These are phyloP conservation scores for Biscogniauxia mediterranea DNA, from an alignment of 2,329 filamentous ascomycete species.

Conservation along the genomic window DNA sequence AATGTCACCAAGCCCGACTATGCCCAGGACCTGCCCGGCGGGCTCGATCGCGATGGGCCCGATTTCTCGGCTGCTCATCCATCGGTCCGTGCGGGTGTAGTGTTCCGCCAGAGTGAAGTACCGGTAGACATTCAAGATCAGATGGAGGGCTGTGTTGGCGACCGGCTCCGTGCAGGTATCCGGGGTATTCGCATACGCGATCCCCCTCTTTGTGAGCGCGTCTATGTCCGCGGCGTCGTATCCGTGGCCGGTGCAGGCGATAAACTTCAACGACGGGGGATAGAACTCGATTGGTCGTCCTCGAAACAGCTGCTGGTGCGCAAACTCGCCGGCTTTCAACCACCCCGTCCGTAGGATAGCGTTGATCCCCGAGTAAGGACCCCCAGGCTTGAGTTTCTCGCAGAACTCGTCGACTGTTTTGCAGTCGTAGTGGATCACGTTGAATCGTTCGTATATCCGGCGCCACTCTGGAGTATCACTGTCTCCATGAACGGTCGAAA, in stretches of 20 bases:
- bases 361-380: slow-evolving; percentile 26
- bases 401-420: slow-evolving; percentile 21
- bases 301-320: slow-evolving; percentile 27
- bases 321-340: slow-evolving; percentile 31
- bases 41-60: slow-evolving; percentile 25
- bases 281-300: slow-evolving; percentile 21
- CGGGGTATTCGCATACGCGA: slow-evolving; percentile 32
- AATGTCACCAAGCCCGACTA: slow-evolving; percentile 37
- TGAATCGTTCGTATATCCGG: slow-evolving; percentile 13
- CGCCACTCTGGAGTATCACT: slow-evolving; percentile 11
- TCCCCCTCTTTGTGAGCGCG: slow-evolving; percentile 22
- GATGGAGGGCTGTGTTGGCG: slow-evolving; percentile 28
- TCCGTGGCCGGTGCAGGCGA: slow-evolving; percentile 30
- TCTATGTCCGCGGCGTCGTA: slow-evolving; percentile 29
- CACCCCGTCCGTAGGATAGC: slow-evolving; percentile 34
- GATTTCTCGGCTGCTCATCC: slow-evolving; percentile 15
- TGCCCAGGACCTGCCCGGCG: slow-evolving; percentile 27
- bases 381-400: slow-evolving; percentile 27
- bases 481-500: slow-evolving; percentile 9
- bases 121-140: slow-evolving; percentile 25
- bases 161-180: slow-evolving; percentile 30
- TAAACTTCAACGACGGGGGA: slow-evolving; percentile 20
- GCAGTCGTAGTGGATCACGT: slow-evolving; percentile 26
- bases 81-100: slow-evolving; percentile 18
- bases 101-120: slow-evolving; percentile 26